phyloP scores from a whole-genome alignment of 176 grass and related monocot genomes.

The Tillandsia fasciculata region DNA sequence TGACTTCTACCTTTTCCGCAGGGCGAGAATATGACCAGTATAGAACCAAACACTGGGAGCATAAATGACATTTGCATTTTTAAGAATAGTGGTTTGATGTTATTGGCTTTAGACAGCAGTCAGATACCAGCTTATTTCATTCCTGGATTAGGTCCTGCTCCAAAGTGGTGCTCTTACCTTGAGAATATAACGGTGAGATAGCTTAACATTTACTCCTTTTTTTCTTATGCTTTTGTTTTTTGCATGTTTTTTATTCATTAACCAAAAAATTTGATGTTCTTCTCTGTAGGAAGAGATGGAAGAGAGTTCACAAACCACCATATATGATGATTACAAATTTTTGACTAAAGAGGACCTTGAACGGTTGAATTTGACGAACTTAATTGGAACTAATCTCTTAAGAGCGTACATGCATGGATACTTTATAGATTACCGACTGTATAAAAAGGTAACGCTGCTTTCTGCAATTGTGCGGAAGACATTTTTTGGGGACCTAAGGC shows the following conservation, averaged over 20 bases:
- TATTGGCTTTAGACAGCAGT: conserved; percentile 79
- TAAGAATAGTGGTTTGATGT: conserved; percentile 63
- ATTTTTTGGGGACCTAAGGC: neutral
- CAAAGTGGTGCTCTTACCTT: conserved; percentile 95
- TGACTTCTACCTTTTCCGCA: conserved; percentile 30
- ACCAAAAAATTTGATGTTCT: neutral
- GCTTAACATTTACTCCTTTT: conserved; percentile 1
- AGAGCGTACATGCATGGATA: conserved; percentile 22
- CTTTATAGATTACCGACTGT: conserved; percentile 51
- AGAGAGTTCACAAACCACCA: conserved; percentile 50
- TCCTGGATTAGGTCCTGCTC: conserved; percentile 83
- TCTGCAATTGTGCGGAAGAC: neutral
- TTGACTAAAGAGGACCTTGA: conserved; percentile 81
- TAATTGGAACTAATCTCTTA: conserved; percentile 40
- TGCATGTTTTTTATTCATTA: neutral
- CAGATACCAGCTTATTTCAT: conserved; percentile 89
- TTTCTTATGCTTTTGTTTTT: neutral
- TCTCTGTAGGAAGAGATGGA: conserved; percentile 90
- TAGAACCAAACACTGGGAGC: conserved; percentile 66
- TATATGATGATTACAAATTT: conserved; percentile 85
- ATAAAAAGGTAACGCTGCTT: conserved; percentile 60
- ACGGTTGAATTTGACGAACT: conserved; percentile 58
- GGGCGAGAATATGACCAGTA: conserved; percentile 92
- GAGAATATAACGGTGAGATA: conserved; percentile 80
- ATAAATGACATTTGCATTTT: conserved; percentile 92